A percentile compares a stretch with the other conserved stretches of the same genome.
Conservation (phyloP, 2,329 filamentous ascomycete genomes). For the Erysiphe neolycopersici region DNA sequence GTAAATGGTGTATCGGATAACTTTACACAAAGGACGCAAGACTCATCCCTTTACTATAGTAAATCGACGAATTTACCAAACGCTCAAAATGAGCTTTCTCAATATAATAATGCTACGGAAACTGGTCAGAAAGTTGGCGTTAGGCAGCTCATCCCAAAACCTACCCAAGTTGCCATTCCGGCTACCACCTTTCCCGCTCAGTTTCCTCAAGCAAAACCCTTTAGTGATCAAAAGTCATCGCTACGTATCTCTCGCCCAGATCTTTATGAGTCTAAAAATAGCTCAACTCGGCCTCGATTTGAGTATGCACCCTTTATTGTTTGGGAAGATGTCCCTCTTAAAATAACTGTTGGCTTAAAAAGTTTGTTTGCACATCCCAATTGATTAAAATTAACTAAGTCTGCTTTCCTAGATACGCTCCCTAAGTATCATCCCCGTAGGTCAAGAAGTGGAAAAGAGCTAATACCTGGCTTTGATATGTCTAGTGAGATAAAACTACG, state of each 20-base stretch:
- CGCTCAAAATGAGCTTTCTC: neutral
- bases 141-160: neutral
- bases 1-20: slow-evolving; percentile 3
- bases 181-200: slow-evolving; percentile 1
- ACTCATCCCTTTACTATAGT: slow-evolving; percentile 1
- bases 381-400: neutral
- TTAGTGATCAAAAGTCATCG: neutral
- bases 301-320: slow-evolving; percentile 10
- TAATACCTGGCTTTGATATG: slow-evolving; percentile 10
- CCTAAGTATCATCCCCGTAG: slow-evolving; percentile 13
- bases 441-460: slow-evolving; percentile 10
- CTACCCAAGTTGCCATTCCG: neutral
- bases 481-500: slow-evolving; percentile 8
- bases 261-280: slow-evolving; percentile 4
- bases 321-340: slow-evolving; percentile 8
- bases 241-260: slow-evolving; percentile 9
- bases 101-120: neutral
- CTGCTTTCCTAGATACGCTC: slow-evolving; percentile 7
- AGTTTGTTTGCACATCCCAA: slow-evolving; percentile 6
- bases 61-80: neutral
- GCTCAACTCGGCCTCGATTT: slow-evolving; percentile 7
- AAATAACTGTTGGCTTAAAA: slow-evolving; percentile 9
- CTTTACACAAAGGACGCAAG: slow-evolving; percentile 5
- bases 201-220: slow-evolving; percentile 1
- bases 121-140: neutral